Conservation (phyloP, 495 filamentous ascomycete species). For the Rusavskia elegans region DNA sequence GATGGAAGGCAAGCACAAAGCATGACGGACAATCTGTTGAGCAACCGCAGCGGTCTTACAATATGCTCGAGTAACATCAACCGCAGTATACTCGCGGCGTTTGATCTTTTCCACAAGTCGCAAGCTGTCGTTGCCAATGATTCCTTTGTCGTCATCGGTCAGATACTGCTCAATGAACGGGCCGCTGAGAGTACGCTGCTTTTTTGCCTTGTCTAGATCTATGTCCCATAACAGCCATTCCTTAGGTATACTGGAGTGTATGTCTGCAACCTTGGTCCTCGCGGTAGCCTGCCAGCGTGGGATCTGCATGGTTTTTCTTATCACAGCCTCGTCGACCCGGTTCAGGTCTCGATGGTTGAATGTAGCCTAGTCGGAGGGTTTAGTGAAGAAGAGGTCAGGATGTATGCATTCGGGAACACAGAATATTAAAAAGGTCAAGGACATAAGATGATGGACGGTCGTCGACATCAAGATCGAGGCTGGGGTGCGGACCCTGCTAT, state of each 20-base stretch:
- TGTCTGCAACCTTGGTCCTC: constrained; percentile 5
- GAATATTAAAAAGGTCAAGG: too few relatives aligned
- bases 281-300: constrained; percentile 4
- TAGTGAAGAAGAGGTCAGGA: too few relatives aligned
- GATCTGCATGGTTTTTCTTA: not conserved
- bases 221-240: constrained; percentile 1
- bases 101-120: constrained; percentile 19
- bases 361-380: too few relatives aligned
- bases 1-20: too few relatives aligned
- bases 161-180: constrained; percentile 21
- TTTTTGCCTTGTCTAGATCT: constrained; percentile 1
- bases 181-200: constrained; percentile 7
- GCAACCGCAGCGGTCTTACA: constrained; percentile 28
- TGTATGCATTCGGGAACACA: too few relatives aligned
- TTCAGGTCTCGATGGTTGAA: too few relatives aligned
- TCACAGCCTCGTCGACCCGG: too few relatives aligned
- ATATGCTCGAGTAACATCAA: constrained; percentile 26
- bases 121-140: constrained; percentile 21
- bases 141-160: constrained; percentile 15
- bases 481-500: too few relatives aligned
- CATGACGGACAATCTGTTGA: constrained; percentile 21
- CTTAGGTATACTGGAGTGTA: constrained; percentile 2
- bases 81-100: constrained; percentile 14
- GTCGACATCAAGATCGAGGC: too few relatives aligned
- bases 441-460: too few relatives aligned